Evolutionary conservation across 2,329 filamentous ascomycete genomes (phyloP).

Genomic region (Alternaria triticimaculans): DNA sequence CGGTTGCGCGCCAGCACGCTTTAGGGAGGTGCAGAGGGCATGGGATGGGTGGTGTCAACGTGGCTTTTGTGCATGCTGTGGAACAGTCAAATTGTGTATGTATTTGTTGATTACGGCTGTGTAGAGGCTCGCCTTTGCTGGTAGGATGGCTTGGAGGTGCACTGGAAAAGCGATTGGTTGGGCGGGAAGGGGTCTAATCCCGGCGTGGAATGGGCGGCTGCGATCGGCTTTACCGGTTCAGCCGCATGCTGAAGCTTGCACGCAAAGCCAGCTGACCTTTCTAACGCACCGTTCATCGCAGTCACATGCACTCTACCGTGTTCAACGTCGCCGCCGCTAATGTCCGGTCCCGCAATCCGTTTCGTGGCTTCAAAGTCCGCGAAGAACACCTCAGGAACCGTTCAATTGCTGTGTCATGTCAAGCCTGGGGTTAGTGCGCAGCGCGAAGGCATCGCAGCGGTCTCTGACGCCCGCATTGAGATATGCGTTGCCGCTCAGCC

Average conservation of each 20-base stretch:
- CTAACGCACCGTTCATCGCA: neutral
- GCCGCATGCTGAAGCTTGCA: neutral
- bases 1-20: constrained; percentile 20
- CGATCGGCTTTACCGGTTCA: constrained; percentile 10
- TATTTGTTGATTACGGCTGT: neutral
- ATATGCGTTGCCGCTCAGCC: constrained; percentile 71
- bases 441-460: constrained; percentile 65
- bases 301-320: neutral
- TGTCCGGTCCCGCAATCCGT: constrained; percentile 33
- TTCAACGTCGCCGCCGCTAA: neutral
- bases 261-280: constrained; percentile 19
- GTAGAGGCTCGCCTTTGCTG: neutral
- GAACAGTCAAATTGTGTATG: neutral
- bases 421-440: constrained; percentile 69
- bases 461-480: constrained; percentile 66
- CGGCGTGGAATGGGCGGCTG: constrained; percentile 8
- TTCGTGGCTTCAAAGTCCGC: constrained; percentile 33
- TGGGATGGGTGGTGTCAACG: neutral
- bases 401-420: constrained; percentile 71
- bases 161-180: constrained; percentile 1
- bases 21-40: constrained; percentile 27
- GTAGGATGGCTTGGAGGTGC: neutral
- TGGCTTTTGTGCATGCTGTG: neutral
- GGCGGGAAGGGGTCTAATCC: neutral
- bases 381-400: constrained; percentile 15